Conservation (phyloP, 73 alveolate species). For the Paramecium sonneborni region DNA sequence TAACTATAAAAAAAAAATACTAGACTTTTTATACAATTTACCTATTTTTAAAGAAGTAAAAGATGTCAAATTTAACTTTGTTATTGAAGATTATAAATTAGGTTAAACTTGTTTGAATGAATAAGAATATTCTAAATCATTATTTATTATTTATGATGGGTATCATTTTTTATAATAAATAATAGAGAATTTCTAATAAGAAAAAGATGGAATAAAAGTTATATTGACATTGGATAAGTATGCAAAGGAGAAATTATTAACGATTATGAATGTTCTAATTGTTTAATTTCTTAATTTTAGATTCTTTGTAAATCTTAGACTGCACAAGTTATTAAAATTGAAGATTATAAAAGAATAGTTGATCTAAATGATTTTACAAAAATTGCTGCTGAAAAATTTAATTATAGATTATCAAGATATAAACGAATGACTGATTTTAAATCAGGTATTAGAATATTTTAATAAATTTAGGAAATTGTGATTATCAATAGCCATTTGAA, state of each 20-base stretch:
- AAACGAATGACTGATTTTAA: constrained; percentile 11
- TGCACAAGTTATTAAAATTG: neutral
- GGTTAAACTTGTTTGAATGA: neutral
- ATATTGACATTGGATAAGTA: neutral
- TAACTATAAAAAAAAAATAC: neutral
- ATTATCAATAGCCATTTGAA: neutral
- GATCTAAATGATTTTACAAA: neutral
- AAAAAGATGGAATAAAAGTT: constrained; percentile 2
- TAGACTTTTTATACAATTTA: neutral
- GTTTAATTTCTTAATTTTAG: neutral
- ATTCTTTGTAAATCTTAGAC: neutral
- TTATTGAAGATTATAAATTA: neutral
- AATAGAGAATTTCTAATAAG: constrained; percentile 11
- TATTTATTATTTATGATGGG: neutral
- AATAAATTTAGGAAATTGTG: neutral
- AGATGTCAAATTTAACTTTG: neutral
- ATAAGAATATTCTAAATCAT: neutral
- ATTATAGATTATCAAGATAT: neutral
- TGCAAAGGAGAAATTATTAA: neutral
- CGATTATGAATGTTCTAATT: neutral
- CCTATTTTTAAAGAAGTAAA: neutral
- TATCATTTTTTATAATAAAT: neutral
- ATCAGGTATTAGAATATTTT: neutral
- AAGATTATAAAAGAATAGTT: neutral
- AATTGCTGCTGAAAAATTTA: neutral